phyloP scores from a whole-genome alignment of 176 grass and related monocot genomes.

The Paspalum notatum region DNA sequence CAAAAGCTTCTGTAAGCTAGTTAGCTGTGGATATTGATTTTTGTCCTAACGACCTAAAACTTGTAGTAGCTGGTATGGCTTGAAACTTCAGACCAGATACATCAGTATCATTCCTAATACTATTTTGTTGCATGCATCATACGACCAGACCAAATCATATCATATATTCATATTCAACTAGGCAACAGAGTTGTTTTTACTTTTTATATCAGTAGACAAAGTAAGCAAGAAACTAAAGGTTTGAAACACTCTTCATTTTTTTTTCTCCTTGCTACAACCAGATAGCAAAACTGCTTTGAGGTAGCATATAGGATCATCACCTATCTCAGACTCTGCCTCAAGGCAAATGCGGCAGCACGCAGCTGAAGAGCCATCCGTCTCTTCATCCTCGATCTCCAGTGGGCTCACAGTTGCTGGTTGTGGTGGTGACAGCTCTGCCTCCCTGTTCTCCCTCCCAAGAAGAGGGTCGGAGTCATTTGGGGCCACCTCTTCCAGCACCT shows the following conservation, averaged over 20 bases:
- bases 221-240: conserved; percentile 1
- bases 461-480: conserved; percentile 58
- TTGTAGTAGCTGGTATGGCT: background rate
- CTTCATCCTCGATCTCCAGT: conserved; percentile 75
- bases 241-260: background rate
- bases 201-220: conserved; percentile 11
- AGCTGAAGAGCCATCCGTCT: conserved; percentile 66
- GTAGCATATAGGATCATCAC: conserved; percentile 42
- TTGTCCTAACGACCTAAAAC: background rate
- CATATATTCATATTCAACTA: conserved; percentile 6
- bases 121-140: background rate
- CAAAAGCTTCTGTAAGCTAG: background rate
- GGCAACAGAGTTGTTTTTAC: background rate
- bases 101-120: background rate
- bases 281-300: background rate
- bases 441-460: conserved; percentile 35
- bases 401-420: conserved; percentile 38
- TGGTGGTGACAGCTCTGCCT: conserved; percentile 35
- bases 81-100: background rate
- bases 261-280: background rate
- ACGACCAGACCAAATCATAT: background rate
- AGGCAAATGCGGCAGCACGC: conserved; percentile 96
- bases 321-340: conserved; percentile 65
- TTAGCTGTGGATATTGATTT: background rate
- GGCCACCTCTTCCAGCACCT: conserved; percentile 30